Base-by-base conservation (phyloP, 2,329 filamentous ascomycete genomes). In the Alternaria brassicae region DNA sequence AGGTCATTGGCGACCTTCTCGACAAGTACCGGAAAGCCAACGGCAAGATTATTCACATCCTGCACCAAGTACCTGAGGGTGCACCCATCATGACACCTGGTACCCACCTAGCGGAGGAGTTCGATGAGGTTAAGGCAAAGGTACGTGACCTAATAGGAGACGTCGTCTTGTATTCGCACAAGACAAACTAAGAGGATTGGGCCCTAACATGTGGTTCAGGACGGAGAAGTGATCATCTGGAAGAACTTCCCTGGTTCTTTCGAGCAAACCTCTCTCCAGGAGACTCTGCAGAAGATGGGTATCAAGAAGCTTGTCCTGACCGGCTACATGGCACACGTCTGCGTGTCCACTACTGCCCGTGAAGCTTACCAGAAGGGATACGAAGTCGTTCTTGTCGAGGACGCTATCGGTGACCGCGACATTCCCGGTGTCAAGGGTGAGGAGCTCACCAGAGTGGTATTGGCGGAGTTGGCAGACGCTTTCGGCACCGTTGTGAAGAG, bases 311-410 rank as follows among this genome's bases (percentile, higher is more conserved):
- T 90, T 28, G 88, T 91, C 6, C 68, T 89, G 52, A 80, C 79
- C 0, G 86, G 86, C 1, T 88, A 88, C 70, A 88, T 88, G 84
- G 87, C 89, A 2, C 88, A 91, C 72, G 85, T 91, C 1, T 84
- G 87, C 81, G 76, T 90, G 60, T 79, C 86, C 2, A 85, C 87
- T 0, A 91, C 89, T 0, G 86, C 88, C 0, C 79, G 88, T 42
- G 83, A 87, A 49, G 89, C 81, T 1, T 80, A 78, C 4, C 84
- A 91, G 72, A 78, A 81, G 32, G 89, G 87, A 0, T 90, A 87
- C 69, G 87, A 91, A 69, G 84, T 90, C 23, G 55, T 90, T 1
- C 71, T 91, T 21, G 85, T 82, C 0, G 80, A 84, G 66, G 89
- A 90, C 71, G 87, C 81, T 0, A 83, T 91, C 36, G 88, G 89